Evolutionary conservation across 2,329 filamentous ascomycete species (phyloP), one percentile per base, ranked within the genome.

Genomic region (Chrysoporthe cubensis): DNA sequence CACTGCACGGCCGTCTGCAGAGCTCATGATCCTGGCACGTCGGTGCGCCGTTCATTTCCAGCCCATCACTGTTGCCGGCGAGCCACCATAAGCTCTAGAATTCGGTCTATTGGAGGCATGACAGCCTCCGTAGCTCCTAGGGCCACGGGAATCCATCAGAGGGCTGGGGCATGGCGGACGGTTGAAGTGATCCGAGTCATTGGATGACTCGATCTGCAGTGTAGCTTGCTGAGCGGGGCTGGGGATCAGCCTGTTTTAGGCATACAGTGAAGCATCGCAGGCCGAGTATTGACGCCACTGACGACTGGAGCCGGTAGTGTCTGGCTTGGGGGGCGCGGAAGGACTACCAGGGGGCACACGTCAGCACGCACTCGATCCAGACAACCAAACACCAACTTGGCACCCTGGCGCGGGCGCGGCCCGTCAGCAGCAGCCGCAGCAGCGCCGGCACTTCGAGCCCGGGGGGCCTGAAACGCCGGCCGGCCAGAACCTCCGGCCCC

Each of bases 261-360:
- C 50, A 54, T 16, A 54, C 13, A 34, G 32, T 32, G 50, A 54
- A 54, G 21, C 50, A 32, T 32, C 50, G 21, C 50, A 54, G 50
- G 50, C 11, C 50, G n/a, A 54, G 37, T 9, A 34, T 26, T 26
- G 32, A 26, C 50, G 21, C 6, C 11, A 21, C 5, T 21, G n/a
- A 13, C 11, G 50, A 11, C 50, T 26, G 32, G 4, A 32, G 18
- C n/a, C 11, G 2, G 26, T n/a, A 14, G 50, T 13, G 21, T 54
- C 6, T 54, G 21, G 32, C 11, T 52, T 52, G 50, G 21, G 50
- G 9, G 11, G 8, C 13, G 26, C 26, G 21, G 26, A 16, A 26
- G 26, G 46, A 32, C 43, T 43, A 48, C 43, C 42, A 61, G 59
- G 59, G 44, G 59, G 59, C 59, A 46, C 59, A 61, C 59, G 43